phyloP scores from a whole-genome alignment of 2,329 filamentous ascomycete genomes.

The Malbranchea zuffiana region DNA sequence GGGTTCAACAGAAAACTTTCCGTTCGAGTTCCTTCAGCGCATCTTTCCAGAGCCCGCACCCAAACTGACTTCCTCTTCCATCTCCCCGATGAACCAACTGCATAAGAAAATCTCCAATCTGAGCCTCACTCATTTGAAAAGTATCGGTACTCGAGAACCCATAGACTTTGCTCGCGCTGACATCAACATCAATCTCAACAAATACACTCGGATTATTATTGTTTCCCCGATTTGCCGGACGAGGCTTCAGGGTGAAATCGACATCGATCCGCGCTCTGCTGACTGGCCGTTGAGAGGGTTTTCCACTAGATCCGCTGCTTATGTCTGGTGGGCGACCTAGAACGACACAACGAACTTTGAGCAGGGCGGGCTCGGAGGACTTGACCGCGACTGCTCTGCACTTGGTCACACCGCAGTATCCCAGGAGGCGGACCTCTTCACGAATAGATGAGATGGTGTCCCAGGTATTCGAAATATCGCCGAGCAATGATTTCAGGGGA shows the following conservation, averaged over 20 bases:
- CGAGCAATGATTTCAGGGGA: conserved; percentile 30
- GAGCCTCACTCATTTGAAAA: conserved; percentile 24
- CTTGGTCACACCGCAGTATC: conserved; percentile 36
- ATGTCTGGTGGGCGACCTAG: conserved; percentile 20
- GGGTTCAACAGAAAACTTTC: conserved; percentile 22
- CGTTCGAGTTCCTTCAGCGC: conserved; percentile 28
- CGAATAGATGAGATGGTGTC: conserved; percentile 30
- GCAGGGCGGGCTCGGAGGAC: conserved; percentile 14
- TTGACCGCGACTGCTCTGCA: conserved; percentile 22
- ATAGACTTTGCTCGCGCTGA: conserved; percentile 32
- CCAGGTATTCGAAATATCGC: conserved; percentile 35
- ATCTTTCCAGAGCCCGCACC: conserved; percentile 31
- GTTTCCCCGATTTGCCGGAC: conserved; percentile 12
- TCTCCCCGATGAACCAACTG: conserved; percentile 23
- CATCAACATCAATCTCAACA: conserved; percentile 30
- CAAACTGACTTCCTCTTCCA: conserved; percentile 20
- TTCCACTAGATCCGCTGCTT: conserved; percentile 7
- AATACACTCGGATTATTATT: conserved; percentile 16
- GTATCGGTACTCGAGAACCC: conserved; percentile 26
- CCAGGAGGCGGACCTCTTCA: conserved; percentile 36
- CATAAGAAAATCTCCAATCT: conserved; percentile 24
- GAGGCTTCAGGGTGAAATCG: conserved; percentile 30
- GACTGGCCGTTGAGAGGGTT: not conserved
- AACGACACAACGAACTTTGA: conserved; percentile 31
- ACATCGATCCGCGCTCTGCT: conserved; percentile 26